Evolutionary conservation across 352 stramenopile species (phyloP), one percentile per base, ranked within the genome.

Genomic region (Phytophthora macrochlamydospora): DNA sequence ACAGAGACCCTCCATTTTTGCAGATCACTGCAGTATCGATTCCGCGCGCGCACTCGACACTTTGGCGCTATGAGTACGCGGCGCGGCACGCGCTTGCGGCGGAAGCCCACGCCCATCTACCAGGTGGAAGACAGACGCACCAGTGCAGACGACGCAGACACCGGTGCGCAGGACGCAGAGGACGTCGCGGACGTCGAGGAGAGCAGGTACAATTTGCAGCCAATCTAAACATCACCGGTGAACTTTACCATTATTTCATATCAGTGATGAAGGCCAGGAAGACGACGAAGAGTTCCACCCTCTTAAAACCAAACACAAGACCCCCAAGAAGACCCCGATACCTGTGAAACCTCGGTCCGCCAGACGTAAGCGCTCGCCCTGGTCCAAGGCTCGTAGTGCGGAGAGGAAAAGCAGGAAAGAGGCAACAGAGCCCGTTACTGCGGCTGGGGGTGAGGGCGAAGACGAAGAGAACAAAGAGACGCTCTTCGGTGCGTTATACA

Each of bases 81-180:
- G 12, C 82, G 87, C 45, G 83, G 85, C 59, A 85, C 72, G 30
- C 87, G 87, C 24, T 69, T 83, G 67, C 82, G 85, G 18, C 85
- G 75, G 52, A 83, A 81, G 71, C 87, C 87, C 31, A 90, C 81
- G 65, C 56, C 65, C 14, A 79, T 95, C 30, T 95, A 93, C 69
- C 75, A 89, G 56, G 82, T 92, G 52, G 75, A 85, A 52, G 79
- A 91, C 59, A 68, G 46, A 14, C 86, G 83, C 4, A 4, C n/a
- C 0, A 59, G 33, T 35, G 65, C 7, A 4, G 61, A 78, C 4
- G 69, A 80, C 3, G 43, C 61, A 7, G 62, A 76, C 2, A 63
- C 67, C 2, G 35, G 24, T 33, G n/a, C 30, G 0, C 60, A 71
- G n/a, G 57, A 57, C 14, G 57, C 28, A n/a, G 64, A 60, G 53